Evolutionary conservation across 805 yeast genomes (phyloP), one percentile per base, ranked within the genome.

Genomic region (Ogataea polymorpha): DNA sequence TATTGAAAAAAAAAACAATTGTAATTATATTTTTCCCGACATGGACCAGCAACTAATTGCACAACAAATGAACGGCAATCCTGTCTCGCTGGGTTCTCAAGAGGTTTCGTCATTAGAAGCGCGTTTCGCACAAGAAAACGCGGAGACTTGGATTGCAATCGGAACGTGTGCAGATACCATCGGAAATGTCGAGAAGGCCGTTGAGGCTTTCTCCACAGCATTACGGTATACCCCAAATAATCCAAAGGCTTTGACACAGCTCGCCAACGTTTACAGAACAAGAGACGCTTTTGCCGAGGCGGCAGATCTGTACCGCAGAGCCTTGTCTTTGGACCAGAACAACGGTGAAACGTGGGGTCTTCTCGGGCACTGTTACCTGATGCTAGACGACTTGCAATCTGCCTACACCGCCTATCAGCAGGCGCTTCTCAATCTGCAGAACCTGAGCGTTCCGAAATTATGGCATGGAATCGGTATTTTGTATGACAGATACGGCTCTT

Each of bases 401-500:
- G 97, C 97, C 6, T 93, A 93, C 62, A 84, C 90, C 32, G 96
- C 98, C 3, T 93, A 93, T 67, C 99, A 93, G 68, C 90, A 95
- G 59, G 98, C 98, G 3, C 70, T 93, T 35, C 85, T 86, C 63
- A 93, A 88, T 61, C 68, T 90, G 59, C 87, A 86, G 49, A 91
- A 93, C 58, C 95, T 96, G 34, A 87, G 88, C 53, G 97, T 90
- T 40, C 98, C 98, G 42, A 89, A 89, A 61, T 75, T 93, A 53
- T 93, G 99, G 99, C 97, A 93, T 65, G 99, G 99, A 0, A 91
- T 93, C 50, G 99, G 99, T 25, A 93, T 93, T 44, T 72, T 93
- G 46, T 93, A 93, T 63, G 99, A 93, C 64, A 74, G 99, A 39
- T 93, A 93, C 62, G 99, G 98, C 20, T 86, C 96, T 5, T 68